A percentile compares a stretch with the other conserved stretches of the same genome.
phyloP scores from a whole-genome alignment of 83 land plant species.

The Thuja plicata region DNA sequence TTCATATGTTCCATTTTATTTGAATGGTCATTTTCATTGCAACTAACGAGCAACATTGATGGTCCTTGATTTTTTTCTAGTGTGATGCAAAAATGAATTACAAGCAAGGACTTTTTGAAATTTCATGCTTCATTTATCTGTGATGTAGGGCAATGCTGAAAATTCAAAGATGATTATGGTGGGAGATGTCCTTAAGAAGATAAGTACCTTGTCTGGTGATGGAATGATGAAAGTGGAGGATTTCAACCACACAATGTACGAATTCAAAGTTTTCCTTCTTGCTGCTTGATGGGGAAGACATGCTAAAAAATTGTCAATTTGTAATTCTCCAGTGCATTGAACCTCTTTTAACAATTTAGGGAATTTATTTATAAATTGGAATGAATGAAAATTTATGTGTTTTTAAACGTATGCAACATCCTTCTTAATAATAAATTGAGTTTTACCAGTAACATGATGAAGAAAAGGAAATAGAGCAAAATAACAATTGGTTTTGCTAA shows the following conservation, averaged over 20 bases:
- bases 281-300: constrained; percentile 13
- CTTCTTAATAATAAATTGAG: background rate
- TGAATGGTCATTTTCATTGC: constrained; percentile 4
- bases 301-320: background rate
- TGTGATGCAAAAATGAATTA: background rate
- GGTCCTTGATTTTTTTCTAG: background rate
- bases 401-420: background rate
- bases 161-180: constrained; percentile 89
- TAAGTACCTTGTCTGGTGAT: constrained; percentile 55
- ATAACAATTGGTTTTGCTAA: background rate
- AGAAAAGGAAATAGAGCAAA: background rate
- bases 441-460: background rate
- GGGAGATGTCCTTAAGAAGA: constrained; percentile 89
- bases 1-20: background rate
- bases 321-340: background rate
- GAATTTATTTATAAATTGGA: background rate
- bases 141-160: constrained; percentile 91
- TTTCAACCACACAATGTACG: constrained; percentile 67
- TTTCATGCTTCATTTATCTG: background rate
- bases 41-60: background rate
- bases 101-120: background rate
- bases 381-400: background rate
- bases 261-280: background rate
- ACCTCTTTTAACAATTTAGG: background rate
- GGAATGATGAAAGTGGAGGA: constrained; percentile 74